phyloP scores from a whole-genome alignment of 2,329 filamentous ascomycete genomes.

The Stachybotrys elegans region DNA sequence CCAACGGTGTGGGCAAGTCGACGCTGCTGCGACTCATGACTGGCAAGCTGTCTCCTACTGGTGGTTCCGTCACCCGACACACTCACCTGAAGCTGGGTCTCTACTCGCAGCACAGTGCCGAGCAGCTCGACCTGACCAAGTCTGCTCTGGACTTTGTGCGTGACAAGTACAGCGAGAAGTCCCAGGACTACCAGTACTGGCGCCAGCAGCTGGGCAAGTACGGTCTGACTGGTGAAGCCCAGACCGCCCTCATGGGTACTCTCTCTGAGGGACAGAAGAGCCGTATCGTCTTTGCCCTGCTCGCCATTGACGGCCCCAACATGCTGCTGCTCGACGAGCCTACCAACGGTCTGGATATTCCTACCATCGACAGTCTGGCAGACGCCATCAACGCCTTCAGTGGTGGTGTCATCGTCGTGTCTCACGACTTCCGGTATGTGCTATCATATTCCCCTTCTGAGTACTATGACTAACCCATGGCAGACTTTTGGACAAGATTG shows the following conservation, averaged over 20 bases:
- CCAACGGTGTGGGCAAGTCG: constrained; percentile 99
- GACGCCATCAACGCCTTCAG: constrained; percentile 96
- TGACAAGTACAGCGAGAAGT: constrained; percentile 85
- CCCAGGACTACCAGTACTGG: constrained; percentile 99
- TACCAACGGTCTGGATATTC: constrained; percentile 98
- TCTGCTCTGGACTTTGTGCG: constrained; percentile 95
- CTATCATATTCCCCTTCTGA: not conserved
- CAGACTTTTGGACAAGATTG: constrained; percentile 97
- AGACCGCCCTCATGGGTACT: constrained; percentile 97
- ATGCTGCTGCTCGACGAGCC: constrained; percentile 98
- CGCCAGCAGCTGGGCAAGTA: constrained; percentile 94
- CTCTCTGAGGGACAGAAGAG: constrained; percentile 97
- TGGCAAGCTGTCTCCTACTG: constrained; percentile 81
- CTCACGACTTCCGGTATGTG: constrained; percentile 94
- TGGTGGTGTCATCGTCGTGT: constrained; percentile 95
- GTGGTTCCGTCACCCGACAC: constrained; percentile 79
- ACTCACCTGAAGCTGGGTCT: constrained; percentile 97
- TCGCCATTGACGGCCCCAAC: constrained; percentile 94
- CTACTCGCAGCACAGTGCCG: constrained; percentile 97
- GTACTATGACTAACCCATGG: constrained; percentile 11
- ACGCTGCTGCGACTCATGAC: constrained; percentile 96
- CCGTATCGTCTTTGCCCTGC: constrained; percentile 93
- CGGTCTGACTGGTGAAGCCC: constrained; percentile 85
- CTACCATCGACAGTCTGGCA: constrained; percentile 94
- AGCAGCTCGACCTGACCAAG: constrained; percentile 98